Percentiles rank a stretch among this genome's conserved stretches.
phyloP scores from a whole-genome alignment of 192 early-diverging fungal genomes.

The Geosiphon pyriformis region DNA sequence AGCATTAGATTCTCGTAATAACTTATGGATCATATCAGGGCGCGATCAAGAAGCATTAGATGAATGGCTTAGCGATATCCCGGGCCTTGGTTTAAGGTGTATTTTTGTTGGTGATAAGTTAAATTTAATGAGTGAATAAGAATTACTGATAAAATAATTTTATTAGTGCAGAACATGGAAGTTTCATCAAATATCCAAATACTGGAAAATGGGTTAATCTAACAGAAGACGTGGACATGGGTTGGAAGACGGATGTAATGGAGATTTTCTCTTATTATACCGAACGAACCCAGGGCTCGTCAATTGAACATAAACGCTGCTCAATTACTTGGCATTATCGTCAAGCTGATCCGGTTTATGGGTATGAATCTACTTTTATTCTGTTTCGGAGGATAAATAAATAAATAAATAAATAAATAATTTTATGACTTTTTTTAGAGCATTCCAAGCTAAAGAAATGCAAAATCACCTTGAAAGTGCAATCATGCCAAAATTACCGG shows the following conservation, averaged over 20 bases:
- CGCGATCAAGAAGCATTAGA: slow-evolving; percentile 81
- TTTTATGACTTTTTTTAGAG: slow-evolving; percentile 36
- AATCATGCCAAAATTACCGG: slow-evolving; percentile 86
- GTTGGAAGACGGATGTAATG: slow-evolving; percentile 90
- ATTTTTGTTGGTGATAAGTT: neutral
- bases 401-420: neutral
- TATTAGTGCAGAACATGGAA: slow-evolving; percentile 87
- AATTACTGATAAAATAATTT: neutral
- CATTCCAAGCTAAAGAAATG: slow-evolving; percentile 97
- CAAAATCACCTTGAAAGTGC: slow-evolving; percentile 92
- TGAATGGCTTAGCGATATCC: slow-evolving; percentile 74
- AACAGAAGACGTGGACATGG: slow-evolving; percentile 71
- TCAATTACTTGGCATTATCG: slow-evolving; percentile 98
- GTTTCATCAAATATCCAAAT: slow-evolving; percentile 81
- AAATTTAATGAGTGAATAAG: neutral
- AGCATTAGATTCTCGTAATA: slow-evolving; percentile 72
- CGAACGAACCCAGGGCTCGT: slow-evolving; percentile 87
- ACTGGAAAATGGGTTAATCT: slow-evolving; percentile 70
- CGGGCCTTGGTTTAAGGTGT: slow-evolving; percentile 59
- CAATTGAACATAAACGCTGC: slow-evolving; percentile 88
- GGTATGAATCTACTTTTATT: slow-evolving; percentile 28
- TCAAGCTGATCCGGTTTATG: slow-evolving; percentile 92
- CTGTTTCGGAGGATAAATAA: too few relatives aligned
- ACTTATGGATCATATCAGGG: slow-evolving; percentile 89
- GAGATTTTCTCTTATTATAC: slow-evolving; percentile 94